phyloP scores from a whole-genome alignment of 2,329 filamentous ascomycete genomes.

The Neofusicoccum kwambonambiense region DNA sequence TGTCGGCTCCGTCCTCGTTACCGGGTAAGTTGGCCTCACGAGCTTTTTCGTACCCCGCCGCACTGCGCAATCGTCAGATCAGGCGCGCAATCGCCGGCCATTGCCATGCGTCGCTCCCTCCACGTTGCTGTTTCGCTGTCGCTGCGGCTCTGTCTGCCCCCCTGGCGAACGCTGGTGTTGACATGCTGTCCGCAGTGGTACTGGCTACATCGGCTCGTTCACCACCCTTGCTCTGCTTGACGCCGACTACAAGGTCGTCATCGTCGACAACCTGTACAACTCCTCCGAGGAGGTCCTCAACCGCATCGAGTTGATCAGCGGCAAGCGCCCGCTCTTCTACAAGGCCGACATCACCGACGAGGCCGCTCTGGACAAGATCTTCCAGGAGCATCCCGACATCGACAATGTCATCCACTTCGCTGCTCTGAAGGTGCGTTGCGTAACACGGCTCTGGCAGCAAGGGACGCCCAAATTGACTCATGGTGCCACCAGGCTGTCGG shows the following conservation, averaged over 20 bases:
- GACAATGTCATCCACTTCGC: conserved; percentile 99
- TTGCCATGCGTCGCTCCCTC: conserved; percentile 8
- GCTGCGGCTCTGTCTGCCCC: neutral
- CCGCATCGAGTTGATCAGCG: conserved; percentile 90
- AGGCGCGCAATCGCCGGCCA: conserved; percentile 2
- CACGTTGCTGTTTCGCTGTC: neutral
- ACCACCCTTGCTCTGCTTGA: conserved; percentile 88
- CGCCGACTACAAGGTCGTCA: conserved; percentile 93
- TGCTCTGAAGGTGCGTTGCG: conserved; percentile 74
- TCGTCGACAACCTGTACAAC: conserved; percentile 96
- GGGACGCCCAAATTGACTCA: conserved; percentile 15
- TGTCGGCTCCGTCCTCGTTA: conserved; percentile 84
- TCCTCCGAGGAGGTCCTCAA: conserved; percentile 88
- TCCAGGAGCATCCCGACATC: conserved; percentile 84
- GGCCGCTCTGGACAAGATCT: conserved; percentile 78
- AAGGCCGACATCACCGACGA: conserved; percentile 87
- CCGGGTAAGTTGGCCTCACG: conserved; percentile 65
- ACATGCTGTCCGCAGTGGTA: conserved; percentile 63
- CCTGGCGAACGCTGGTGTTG: neutral
- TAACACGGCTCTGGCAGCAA: neutral
- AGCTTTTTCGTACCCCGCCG: neutral
- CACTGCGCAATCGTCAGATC: neutral
- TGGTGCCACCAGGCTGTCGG: conserved; percentile 72
- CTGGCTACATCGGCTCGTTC: conserved; percentile 98
- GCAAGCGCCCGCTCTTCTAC: conserved; percentile 83